Base-by-base conservation (phyloP, 2,329 filamentous ascomycete genomes). In the Paecilomyces variotii region DNA sequence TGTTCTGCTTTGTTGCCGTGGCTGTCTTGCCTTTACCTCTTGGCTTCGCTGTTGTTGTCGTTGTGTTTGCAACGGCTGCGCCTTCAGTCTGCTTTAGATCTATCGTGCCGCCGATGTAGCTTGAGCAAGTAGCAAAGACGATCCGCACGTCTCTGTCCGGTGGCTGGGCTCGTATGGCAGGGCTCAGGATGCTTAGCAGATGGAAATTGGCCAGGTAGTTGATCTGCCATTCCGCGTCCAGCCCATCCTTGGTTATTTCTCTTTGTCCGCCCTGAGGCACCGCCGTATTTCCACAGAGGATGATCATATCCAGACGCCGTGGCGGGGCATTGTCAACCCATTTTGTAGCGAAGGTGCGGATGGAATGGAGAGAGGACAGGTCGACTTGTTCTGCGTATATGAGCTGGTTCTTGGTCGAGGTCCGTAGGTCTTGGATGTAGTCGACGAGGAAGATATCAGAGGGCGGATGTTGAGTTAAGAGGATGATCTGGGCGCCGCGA, bases 151-250 rank as follows among this genome's bases (percentile, higher is more conserved):
- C 94, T 67, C 94, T 85, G 72, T 99, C 94, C 57, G 95, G 86
- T 1, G 94, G 94, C 74, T 99, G 94, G 1, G 89, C 91, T 64
- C 91, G 85, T 60, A 99, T 81, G 0, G 94, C 93, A 0, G 94
- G 94, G 65, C 88, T 94, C 35, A 99, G 80, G 30, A 99, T 95
- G 63, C 89, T 90, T 52, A 99, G 81, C 2, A 99, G 81, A 70
- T 99, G 95, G 76, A 97, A 97, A 73, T 97, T 97, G 62, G 91
- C 88, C 45, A 99, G 82, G 73, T 91, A 99, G 71, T 99, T 99
- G 66, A 97, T 81, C 77, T 91, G 91, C 92, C 92, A 97, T 61
- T 89, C 93, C 64, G 87, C 83, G 70, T 97, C 93, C 12, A 97
- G 78, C 0, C 91, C 91, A 68, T 97, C 91, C 4, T 80, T 76